Evolutionary conservation across 2,329 filamentous ascomycete genomes (phyloP).

Genomic region (Fusarium denticulatum): DNA sequence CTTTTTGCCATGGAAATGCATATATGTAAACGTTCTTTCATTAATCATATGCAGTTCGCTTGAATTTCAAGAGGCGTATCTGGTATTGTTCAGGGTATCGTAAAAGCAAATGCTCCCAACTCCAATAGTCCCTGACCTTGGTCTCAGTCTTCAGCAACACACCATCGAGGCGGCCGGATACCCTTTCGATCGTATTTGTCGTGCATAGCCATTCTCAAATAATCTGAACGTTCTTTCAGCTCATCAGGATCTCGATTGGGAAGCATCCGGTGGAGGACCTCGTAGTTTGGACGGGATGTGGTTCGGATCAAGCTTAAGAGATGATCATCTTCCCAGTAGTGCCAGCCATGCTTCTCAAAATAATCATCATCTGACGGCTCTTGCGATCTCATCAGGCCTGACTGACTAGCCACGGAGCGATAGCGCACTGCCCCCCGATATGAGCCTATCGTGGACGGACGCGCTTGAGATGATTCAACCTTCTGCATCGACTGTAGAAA

Average conservation of each 20-base stretch:
- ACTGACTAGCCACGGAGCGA: constrained; percentile 1
- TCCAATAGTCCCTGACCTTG: not conserved
- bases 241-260: constrained; percentile 29
- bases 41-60: not conserved
- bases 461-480: not conserved
- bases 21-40: not conserved
- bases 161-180: constrained; percentile 41
- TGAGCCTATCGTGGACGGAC: not conserved
- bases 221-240: constrained; percentile 29
- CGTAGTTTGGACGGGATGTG: constrained; percentile 15
- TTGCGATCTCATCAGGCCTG: not conserved
- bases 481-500: constrained; percentile 34
- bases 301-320: constrained; percentile 40
- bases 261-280: constrained; percentile 21
- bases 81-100: constrained; percentile 28
- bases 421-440: not conserved
- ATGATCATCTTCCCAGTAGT: constrained; percentile 41
- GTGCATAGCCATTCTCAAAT: constrained; percentile 35
- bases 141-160: constrained; percentile 24
- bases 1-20: not conserved
- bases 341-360: constrained; percentile 40
- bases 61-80: not conserved
- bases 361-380: constrained; percentile 20
- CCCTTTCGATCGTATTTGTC: constrained; percentile 30
- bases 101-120: constrained; percentile 23